A percentile compares a stretch with the other conserved stretches of the same genome.
phyloP scores from a whole-genome alignment of 441 rosid genomes.

The Pelargonium cotyledonis region DNA sequence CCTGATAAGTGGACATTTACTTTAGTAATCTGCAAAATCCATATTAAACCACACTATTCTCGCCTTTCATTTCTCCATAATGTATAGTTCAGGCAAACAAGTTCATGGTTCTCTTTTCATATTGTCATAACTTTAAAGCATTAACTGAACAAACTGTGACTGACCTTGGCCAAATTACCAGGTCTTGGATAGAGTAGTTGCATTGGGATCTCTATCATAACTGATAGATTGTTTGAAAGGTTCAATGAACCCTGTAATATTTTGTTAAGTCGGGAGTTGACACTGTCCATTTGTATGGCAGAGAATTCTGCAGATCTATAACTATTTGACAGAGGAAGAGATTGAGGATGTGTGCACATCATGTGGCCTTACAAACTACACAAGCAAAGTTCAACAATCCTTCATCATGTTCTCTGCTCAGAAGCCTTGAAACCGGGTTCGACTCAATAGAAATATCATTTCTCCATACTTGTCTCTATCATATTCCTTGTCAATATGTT shows the following conservation, averaged over 20 bases:
- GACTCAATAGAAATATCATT: constrained; percentile 15
- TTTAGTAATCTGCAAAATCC: not conserved
- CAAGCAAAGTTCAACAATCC: constrained; percentile 45
- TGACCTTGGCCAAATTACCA: not conserved
- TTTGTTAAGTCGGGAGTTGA: constrained; percentile 2
- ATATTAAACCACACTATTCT: not conserved
- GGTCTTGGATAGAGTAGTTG: not conserved
- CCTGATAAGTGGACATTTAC: not conserved
- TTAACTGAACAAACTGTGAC: not conserved
- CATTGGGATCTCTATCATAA: not conserved
- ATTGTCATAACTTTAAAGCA: not conserved
- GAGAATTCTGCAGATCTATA: constrained; percentile 46
- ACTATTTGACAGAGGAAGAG: constrained; percentile 61
- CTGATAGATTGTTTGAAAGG: not conserved
- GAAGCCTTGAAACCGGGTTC: constrained; percentile 50
- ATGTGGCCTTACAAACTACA: constrained; percentile 71
- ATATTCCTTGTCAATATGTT: constrained; percentile 15
- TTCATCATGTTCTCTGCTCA: constrained; percentile 88
- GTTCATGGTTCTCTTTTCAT: not conserved
- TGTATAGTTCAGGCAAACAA: too few species aligned
- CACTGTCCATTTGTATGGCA: constrained; percentile 25
- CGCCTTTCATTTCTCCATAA: not conserved
- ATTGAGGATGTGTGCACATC: constrained; percentile 72
- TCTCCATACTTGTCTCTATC: constrained; percentile 16
- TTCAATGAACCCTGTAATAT: constrained; percentile 1